phyloP scores from a whole-genome alignment of 1,139 yeast species.

The Starmera stellimalicola region DNA sequence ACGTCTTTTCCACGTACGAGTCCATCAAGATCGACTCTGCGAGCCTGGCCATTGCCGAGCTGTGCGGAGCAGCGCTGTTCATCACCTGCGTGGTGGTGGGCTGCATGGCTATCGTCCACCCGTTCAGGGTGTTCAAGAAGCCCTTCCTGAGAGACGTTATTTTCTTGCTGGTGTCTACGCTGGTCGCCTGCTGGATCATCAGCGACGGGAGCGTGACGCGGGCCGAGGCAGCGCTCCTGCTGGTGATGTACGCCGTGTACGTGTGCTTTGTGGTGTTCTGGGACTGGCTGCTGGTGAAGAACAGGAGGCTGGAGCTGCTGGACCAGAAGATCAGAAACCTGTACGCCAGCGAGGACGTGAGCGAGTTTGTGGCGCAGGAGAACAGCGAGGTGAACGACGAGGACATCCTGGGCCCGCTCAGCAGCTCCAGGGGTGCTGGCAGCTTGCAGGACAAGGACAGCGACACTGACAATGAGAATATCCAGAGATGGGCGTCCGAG shows the following conservation, averaged over 20 bases:
- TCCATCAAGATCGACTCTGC: conserved; percentile 66
- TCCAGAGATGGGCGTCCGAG: conserved; percentile 14
- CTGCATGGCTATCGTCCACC: conserved; percentile 57
- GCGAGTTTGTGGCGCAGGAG: conserved; percentile 8
- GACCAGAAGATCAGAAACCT: conserved; percentile 17
- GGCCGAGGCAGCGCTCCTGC: conserved; percentile 37
- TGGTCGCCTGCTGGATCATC: conserved; percentile 32
- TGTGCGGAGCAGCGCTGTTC: conserved; percentile 78
- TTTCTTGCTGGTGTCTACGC: conserved; percentile 25
- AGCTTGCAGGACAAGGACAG: conserved; percentile 14
- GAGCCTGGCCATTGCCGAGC: conserved; percentile 78
- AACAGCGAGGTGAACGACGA: conserved; percentile 19
- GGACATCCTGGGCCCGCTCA: conserved; percentile 17
- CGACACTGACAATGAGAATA: conserved; percentile 5
- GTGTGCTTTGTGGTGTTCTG: conserved; percentile 27
- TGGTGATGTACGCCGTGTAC: conserved; percentile 29
- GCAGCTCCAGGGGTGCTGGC: not conserved
- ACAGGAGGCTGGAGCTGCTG: conserved; percentile 15
- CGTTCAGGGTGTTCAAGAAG: conserved; percentile 45
- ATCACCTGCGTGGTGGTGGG: conserved; percentile 75
- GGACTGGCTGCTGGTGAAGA: conserved; percentile 25
- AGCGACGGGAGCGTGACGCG: conserved; percentile 42
- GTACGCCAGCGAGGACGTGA: conserved; percentile 6
- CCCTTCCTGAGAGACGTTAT: conserved; percentile 37
- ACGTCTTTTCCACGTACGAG: conserved; percentile 73